These are phyloP conservation scores for Macrophomina pseudophaseolina DNA, from an alignment of 2,329 filamentous ascomycete genomes.

Conservation along the genomic window DNA sequence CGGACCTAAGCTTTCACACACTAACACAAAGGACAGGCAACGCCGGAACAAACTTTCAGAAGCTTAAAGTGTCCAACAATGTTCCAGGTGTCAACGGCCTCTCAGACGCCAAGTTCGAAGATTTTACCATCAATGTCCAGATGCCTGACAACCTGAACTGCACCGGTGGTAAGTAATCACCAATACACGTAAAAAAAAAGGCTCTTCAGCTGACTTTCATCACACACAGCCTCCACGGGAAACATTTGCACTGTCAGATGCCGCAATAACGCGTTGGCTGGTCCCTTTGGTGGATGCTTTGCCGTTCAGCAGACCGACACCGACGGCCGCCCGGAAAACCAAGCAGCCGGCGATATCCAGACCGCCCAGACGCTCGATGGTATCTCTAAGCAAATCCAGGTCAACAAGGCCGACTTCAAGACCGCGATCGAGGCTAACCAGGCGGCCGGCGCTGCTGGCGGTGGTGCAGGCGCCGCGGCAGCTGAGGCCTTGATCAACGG, in stretches of 20 bases:
- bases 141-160: constrained; percentile 51
- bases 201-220: not conserved
- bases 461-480: constrained; percentile 40
- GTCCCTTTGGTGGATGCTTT: constrained; percentile 65
- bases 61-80: constrained; percentile 62
- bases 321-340: constrained; percentile 34
- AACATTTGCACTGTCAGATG: constrained; percentile 65
- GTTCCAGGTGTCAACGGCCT: constrained; percentile 64
- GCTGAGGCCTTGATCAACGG: constrained; percentile 47
- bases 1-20: not conserved
- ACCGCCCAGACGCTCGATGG: constrained; percentile 54
- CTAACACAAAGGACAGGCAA: constrained; percentile 31
- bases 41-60: constrained; percentile 51
- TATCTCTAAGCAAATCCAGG: constrained; percentile 55
- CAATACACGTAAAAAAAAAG: no score
- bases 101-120: constrained; percentile 60
- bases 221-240: constrained; percentile 51
- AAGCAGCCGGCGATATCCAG: constrained; percentile 44
- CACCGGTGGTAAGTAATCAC: constrained; percentile 8
- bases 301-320: constrained; percentile 61
- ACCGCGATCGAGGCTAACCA: constrained; percentile 54
- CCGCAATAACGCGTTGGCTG: constrained; percentile 62
- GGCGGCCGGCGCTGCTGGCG: constrained; percentile 45
- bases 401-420: constrained; percentile 59
- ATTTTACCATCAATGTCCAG: constrained; percentile 62